Conservation (phyloP, 2,329 filamentous ascomycete genomes). For the Colletotrichum incanum region DNA sequence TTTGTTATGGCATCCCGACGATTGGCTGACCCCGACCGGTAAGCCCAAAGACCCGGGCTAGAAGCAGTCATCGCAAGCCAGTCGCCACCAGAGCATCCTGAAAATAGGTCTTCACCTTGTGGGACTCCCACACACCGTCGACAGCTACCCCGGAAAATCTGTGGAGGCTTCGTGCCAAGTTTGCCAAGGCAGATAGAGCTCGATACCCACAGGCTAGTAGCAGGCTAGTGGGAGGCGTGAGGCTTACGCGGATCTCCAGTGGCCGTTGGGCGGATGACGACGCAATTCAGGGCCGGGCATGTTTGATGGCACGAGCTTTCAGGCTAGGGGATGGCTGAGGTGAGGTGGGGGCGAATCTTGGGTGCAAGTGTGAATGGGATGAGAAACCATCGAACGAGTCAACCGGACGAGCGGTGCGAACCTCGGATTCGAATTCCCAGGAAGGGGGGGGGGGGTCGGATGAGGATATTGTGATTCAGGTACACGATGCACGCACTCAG, state of each 20-base stretch:
- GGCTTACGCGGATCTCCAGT: neutral
- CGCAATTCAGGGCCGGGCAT: neutral
- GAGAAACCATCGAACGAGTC: neutral
- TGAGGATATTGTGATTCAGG: too few species aligned
- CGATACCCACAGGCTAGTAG: neutral
- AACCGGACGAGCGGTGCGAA: neutral
- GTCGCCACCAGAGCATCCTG: neutral
- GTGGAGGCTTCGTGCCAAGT: neutral
- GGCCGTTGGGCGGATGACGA: neutral
- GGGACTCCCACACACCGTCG: neutral
- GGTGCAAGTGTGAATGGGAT: neutral
- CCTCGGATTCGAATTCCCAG: neutral
- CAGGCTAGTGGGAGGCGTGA: neutral
- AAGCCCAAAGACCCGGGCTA: neutral
- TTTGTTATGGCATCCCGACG: neutral
- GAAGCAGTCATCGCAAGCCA: neutral
- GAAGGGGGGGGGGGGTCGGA: neutral
- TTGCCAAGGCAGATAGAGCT: slow-evolving; percentile 3
- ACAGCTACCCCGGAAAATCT: neutral
- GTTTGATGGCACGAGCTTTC: neutral
- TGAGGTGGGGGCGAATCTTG: neutral
- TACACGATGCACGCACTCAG: neutral
- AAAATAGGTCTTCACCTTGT: neutral
- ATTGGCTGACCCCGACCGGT: neutral
- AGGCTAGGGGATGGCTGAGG: neutral